Conservation (phyloP, 805 yeast species). For the Dipodascopsis uninucleata region DNA sequence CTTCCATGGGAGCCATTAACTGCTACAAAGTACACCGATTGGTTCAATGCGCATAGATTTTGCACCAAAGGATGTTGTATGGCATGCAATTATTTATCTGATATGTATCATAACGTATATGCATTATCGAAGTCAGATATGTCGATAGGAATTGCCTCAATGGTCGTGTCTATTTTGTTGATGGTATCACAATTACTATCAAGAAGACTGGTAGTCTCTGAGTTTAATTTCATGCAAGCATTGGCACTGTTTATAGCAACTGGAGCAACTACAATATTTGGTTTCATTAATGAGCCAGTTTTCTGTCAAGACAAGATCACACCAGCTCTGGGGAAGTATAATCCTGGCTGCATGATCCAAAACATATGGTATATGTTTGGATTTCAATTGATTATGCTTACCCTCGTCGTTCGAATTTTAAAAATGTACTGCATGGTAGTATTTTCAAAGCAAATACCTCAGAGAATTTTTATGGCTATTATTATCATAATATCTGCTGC, state of each 20-base stretch:
- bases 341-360: constrained; percentile 19
- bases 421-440: constrained; percentile 14
- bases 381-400: constrained; percentile 12
- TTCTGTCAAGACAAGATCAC: constrained; percentile 20
- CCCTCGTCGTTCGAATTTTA: constrained; percentile 17
- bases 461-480: constrained; percentile 1
- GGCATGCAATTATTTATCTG: constrained; percentile 16
- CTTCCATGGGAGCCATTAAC: constrained; percentile 10
- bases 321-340: constrained; percentile 12
- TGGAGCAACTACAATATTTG: constrained; percentile 14
- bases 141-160: constrained; percentile 17
- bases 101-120: constrained; percentile 1
- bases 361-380: constrained; percentile 22
- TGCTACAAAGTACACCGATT: neutral
- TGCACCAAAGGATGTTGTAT: constrained; percentile 22
- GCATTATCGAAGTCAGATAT: constrained; percentile 7
- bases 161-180: constrained; percentile 14
- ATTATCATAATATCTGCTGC: constrained; percentile 3
- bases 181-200: constrained; percentile 17
- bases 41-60: constrained; percentile 1
- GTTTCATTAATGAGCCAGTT: constrained; percentile 7
- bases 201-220: constrained; percentile 23
- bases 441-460: constrained; percentile 8
- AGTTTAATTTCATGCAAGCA: constrained; percentile 17
- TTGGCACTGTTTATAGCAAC: constrained; percentile 8